Conservation (phyloP, 139 green algal genomes). For the Pseudopediastrum boryanum region DNA sequence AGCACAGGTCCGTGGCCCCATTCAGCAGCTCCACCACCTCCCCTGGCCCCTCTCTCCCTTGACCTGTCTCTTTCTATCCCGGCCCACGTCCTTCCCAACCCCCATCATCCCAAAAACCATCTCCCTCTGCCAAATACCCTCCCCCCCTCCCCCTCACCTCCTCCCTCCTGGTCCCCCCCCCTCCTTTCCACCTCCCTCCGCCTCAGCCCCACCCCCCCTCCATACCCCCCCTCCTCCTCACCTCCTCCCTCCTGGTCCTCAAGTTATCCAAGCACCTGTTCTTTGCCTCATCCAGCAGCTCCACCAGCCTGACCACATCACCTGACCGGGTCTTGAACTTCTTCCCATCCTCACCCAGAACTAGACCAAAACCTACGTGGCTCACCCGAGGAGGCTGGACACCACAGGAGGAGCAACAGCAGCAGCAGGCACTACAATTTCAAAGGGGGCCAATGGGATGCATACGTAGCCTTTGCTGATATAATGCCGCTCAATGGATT, state of each 20-base stretch:
- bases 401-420: background rate
- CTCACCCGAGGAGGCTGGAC: constrained; percentile 54
- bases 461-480: too few relatives aligned
- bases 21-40: too few relatives aligned
- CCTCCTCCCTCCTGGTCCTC: constrained; percentile 64
- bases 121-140: background rate
- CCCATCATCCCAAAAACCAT: background rate
- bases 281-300: constrained; percentile 97
- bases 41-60: too few relatives aligned
- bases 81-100: too few relatives aligned
- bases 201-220: background rate
- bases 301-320: constrained; percentile 85
- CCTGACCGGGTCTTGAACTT: constrained; percentile 62
- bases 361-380: constrained; percentile 97
- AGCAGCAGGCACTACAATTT: too few relatives aligned
- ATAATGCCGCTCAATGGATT: too few relatives aligned
- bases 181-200: background rate
- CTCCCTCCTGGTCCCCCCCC: background rate
- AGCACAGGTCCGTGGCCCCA: too few relatives aligned
- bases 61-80: too few relatives aligned
- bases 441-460: too few relatives aligned
- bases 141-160: too few relatives aligned
- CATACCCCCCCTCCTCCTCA: background rate
- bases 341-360: constrained; percentile 97
- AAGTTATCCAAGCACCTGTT: constrained; percentile 64